Conservation (phyloP, 768 basidiomycete genomes). For the Hemileccinum rubropunctum region DNA sequence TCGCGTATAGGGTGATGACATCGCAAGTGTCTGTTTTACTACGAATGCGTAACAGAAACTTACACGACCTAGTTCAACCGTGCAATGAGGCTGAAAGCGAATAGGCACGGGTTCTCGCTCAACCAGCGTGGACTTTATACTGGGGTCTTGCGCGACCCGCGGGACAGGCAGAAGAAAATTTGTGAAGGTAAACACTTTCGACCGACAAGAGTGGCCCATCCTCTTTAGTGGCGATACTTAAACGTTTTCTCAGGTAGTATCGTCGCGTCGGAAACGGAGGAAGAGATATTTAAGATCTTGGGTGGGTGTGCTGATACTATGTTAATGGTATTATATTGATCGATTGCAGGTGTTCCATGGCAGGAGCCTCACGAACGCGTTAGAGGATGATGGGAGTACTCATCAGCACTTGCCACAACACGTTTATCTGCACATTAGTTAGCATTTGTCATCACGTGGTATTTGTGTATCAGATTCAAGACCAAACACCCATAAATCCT, state of each 20-base stretch:
- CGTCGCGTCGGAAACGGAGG: conserved; percentile 80
- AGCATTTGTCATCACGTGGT: neutral
- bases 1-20: conserved; percentile 74
- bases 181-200: conserved; percentile 46
- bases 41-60: neutral
- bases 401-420: too few relatives aligned
- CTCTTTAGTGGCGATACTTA: neutral
- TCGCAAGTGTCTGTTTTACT: conserved; percentile 48
- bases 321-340: neutral
- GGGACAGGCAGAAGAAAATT: conserved; percentile 57
- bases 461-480: neutral
- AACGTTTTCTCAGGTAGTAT: conserved; percentile 47
- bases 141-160: conserved; percentile 69
- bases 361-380: conserved; percentile 77
- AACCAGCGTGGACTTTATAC: conserved; percentile 84
- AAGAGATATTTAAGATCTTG: conserved; percentile 80
- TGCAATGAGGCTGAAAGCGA: conserved; percentile 81
- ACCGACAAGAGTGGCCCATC: neutral
- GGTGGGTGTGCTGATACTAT: conserved; percentile 30
- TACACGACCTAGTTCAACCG: conserved; percentile 72
- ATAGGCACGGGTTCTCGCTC: conserved; percentile 74
- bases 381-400: conserved; percentile 27
- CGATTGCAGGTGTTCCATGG: conserved; percentile 64
- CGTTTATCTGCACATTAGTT: neutral
- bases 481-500: too few relatives aligned